Evolutionary conservation across 768 basidiomycete species (phyloP).

Genomic region (Tephrocybe sp.): DNA sequence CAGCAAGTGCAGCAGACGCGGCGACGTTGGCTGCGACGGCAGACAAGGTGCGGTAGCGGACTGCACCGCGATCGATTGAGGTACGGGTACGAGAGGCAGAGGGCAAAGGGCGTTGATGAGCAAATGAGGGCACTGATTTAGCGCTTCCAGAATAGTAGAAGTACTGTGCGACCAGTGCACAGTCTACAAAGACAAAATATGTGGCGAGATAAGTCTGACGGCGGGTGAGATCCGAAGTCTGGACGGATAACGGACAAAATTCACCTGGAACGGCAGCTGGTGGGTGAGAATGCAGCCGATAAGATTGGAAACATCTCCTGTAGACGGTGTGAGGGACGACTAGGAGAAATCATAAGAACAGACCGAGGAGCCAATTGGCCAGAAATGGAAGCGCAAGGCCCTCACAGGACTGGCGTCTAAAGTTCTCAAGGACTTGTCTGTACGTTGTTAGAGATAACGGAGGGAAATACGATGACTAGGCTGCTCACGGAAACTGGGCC

Average conservation of each 20-base stretch:
- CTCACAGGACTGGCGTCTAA: constrained; percentile 74
- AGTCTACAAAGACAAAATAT: constrained; percentile 89
- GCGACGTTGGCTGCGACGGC: constrained; percentile 73
- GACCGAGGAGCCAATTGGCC: constrained; percentile 90
- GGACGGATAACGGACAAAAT: constrained; percentile 19
- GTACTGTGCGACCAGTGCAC: constrained; percentile 75
- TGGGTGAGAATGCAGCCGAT: constrained; percentile 89
- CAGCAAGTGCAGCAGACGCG: constrained; percentile 66
- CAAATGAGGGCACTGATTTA: constrained; percentile 29
- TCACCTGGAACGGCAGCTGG: constrained; percentile 93
- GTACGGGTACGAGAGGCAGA: constrained; percentile 39
- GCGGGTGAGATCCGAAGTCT: constrained; percentile 7
- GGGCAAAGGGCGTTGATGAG: constrained; percentile 40
- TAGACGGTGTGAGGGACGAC: background rate
- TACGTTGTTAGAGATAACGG: background rate
- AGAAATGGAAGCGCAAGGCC: constrained; percentile 93
- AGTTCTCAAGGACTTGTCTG: constrained; percentile 86
- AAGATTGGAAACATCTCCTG: constrained; percentile 92
- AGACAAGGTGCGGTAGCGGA: constrained; percentile 70
- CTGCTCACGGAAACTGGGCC: constrained; percentile 86
- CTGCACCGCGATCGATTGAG: constrained; percentile 52
- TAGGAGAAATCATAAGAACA: constrained; percentile 21
- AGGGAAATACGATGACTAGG: background rate
- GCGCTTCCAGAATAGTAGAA: constrained; percentile 62
- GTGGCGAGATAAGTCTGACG: constrained; percentile 82